A percentile compares a stretch with the other conserved stretches of the same genome.
Evolutionary conservation across 2,329 filamentous ascomycete genomes (phyloP).

Genomic region (Hypomyces perniciosus): DNA sequence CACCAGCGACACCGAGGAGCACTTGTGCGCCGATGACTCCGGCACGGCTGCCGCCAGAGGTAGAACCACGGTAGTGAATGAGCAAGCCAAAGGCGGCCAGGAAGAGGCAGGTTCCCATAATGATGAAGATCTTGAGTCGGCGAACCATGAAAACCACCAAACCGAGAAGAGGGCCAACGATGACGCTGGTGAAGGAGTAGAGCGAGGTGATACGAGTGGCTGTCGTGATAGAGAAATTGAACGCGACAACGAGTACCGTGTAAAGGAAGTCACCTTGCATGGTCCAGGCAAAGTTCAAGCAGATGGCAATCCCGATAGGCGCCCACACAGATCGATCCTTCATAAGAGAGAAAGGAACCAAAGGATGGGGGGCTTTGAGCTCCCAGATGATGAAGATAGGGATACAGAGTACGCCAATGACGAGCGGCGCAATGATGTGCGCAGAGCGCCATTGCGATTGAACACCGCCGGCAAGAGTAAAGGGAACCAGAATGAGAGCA

Average conservation of each 20-base stretch:
- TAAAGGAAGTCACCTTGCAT: conserved; percentile 60
- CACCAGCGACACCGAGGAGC: conserved; percentile 56
- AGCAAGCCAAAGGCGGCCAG: conserved; percentile 60
- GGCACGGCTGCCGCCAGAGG: conserved; percentile 35
- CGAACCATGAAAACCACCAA: conserved; percentile 51
- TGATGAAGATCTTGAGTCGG: conserved; percentile 58
- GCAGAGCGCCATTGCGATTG: conserved; percentile 31
- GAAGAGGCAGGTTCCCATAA: conserved; percentile 54
- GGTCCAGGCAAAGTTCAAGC: conserved; percentile 55
- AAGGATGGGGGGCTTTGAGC: conserved; percentile 42
- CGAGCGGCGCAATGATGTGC: conserved; percentile 38
- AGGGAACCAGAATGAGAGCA: conserved; percentile 38
- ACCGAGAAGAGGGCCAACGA: conserved; percentile 51
- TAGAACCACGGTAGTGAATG: conserved; percentile 55
- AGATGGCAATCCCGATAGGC: conserved; percentile 51
- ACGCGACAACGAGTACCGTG: conserved; percentile 55
- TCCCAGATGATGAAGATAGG: conserved; percentile 48
- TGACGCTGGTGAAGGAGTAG: conserved; percentile 52
- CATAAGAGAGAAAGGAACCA: conserved; percentile 55
- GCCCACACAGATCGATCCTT: conserved; percentile 61
- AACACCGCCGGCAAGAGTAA: conserved; percentile 41
- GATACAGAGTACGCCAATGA: conserved; percentile 40
- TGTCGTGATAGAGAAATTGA: conserved; percentile 49
- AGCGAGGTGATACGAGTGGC: conserved; percentile 56
- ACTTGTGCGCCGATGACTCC: conserved; percentile 59